Evolutionary conservation across 2,329 filamentous ascomycete genomes (phyloP).

Genomic region (Cadophora sp.): DNA sequence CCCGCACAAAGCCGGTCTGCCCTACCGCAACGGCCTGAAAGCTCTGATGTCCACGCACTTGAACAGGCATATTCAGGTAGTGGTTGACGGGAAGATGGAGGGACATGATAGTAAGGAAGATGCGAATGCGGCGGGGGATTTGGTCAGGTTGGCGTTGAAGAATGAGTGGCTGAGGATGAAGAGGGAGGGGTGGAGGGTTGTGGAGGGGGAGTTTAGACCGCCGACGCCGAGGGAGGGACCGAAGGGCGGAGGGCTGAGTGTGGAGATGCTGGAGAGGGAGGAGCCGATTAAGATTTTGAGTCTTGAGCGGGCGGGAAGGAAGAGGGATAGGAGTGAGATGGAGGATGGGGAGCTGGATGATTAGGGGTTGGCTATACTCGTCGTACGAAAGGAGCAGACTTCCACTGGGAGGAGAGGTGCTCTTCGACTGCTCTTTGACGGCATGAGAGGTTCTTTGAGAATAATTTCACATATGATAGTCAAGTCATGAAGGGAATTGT

Average conservation of each 20-base stretch:
- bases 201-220: conserved; percentile 50
- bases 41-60: conserved; percentile 74
- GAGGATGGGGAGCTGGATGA: conserved; percentile 27
- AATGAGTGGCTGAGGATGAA: conserved; percentile 74
- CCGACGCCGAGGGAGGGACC: conserved; percentile 22
- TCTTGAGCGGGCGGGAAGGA: conserved; percentile 23
- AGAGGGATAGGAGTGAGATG: conserved; percentile 30
- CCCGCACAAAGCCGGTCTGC: conserved; percentile 78
- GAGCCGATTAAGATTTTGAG: conserved; percentile 19
- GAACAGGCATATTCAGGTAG: conserved; percentile 79
- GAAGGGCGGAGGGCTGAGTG: background rate
- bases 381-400: background rate
- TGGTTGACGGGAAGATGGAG: conserved; percentile 46
- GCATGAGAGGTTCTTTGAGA: background rate
- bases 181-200: conserved; percentile 69
- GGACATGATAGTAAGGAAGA: conserved; percentile 96
- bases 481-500: background rate
- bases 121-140: conserved; percentile 84
- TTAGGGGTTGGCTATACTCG: background rate
- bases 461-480: background rate
- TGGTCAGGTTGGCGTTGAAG: conserved; percentile 75
- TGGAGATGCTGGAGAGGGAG: conserved; percentile 8
- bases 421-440: background rate
- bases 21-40: conserved; percentile 80
- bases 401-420: background rate